Percentiles rank a stretch among this genome's conserved stretches.
Evolutionary conservation across 768 basidiomycete species (phyloP).

Genomic region (Calvatia gigantea): DNA sequence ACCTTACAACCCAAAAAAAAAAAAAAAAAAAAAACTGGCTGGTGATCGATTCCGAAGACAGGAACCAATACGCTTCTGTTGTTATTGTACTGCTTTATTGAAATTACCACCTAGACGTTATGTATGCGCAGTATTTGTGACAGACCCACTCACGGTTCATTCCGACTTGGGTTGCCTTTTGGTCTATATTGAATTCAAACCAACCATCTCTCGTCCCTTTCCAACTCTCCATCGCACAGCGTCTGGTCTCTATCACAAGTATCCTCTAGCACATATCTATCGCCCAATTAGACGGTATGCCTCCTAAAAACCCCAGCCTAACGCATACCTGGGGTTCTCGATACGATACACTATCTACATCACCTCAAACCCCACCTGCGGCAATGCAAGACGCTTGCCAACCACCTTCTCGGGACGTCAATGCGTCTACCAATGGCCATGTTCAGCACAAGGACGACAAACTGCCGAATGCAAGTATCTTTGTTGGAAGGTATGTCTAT

Average conservation of each 20-base stretch:
- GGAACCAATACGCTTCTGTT: not conserved
- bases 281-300: slow-evolving; percentile 33
- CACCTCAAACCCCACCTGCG: slow-evolving; percentile 41
- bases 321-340: slow-evolving; percentile 68
- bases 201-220: slow-evolving; percentile 4
- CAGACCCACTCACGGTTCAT: not conserved
- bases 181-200: slow-evolving; percentile 4
- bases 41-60: not conserved
- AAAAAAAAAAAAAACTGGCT: not conserved
- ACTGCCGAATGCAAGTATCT: slow-evolving; percentile 72
- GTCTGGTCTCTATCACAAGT: slow-evolving; percentile 17
- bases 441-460: slow-evolving; percentile 39
- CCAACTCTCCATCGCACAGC: slow-evolving; percentile 12
- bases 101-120: not conserved
- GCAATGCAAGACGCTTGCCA: slow-evolving; percentile 16
- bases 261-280: slow-evolving; percentile 16
- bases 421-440: slow-evolving; percentile 16
- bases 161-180: slow-evolving; percentile 5
- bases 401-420: slow-evolving; percentile 14
- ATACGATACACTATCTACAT: slow-evolving; percentile 59
- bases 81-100: not conserved
- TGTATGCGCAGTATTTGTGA: not conserved
- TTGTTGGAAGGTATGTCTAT: slow-evolving; percentile 69
- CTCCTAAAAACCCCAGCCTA: slow-evolving; percentile 34
- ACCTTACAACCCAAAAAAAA: not conserved